Conservation (phyloP, 768 basidiomycete species). For the Nidularia sp. region DNA sequence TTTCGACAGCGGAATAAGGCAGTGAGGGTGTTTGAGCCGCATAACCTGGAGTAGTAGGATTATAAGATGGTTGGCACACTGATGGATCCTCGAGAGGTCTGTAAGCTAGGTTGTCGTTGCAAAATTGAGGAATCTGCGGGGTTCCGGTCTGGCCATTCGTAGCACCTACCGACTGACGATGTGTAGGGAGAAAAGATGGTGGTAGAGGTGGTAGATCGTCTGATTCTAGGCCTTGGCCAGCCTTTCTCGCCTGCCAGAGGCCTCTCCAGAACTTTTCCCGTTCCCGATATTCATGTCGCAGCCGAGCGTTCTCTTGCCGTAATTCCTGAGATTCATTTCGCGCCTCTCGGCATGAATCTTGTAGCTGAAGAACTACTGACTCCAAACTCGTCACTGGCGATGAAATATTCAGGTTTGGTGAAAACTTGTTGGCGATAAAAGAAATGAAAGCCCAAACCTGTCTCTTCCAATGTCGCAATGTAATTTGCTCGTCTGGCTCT, state of each 20-base stretch:
- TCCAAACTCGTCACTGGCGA: conserved; percentile 76
- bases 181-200: conserved; percentile 30
- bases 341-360: conserved; percentile 73
- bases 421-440: conserved; percentile 2
- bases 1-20: conserved; percentile 21
- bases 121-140: conserved; percentile 29
- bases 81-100: conserved; percentile 43
- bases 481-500: conserved; percentile 79
- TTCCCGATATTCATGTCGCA: conserved; percentile 63
- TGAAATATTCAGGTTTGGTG: conserved; percentile 8
- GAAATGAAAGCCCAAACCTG: conserved; percentile 36
- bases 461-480: conserved; percentile 84
- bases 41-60: conserved; percentile 32
- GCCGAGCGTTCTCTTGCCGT: conserved; percentile 59
- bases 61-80: conserved; percentile 39
- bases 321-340: conserved; percentile 58
- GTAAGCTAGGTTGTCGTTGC: conserved; percentile 39
- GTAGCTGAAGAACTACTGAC: conserved; percentile 78
- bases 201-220: conserved; percentile 52
- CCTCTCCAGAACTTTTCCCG: conserved; percentile 73
- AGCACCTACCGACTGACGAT: conserved; percentile 23
- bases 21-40: conserved; percentile 45
- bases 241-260: conserved; percentile 64
- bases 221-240: conserved; percentile 43
- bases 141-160: conserved; percentile 28